A percentile compares a stretch with the other conserved stretches of the same genome.
These are phyloP conservation scores for Termitomyces sp. DNA, from an alignment of 768 basidiomycete species.

Conservation along the genomic window DNA sequence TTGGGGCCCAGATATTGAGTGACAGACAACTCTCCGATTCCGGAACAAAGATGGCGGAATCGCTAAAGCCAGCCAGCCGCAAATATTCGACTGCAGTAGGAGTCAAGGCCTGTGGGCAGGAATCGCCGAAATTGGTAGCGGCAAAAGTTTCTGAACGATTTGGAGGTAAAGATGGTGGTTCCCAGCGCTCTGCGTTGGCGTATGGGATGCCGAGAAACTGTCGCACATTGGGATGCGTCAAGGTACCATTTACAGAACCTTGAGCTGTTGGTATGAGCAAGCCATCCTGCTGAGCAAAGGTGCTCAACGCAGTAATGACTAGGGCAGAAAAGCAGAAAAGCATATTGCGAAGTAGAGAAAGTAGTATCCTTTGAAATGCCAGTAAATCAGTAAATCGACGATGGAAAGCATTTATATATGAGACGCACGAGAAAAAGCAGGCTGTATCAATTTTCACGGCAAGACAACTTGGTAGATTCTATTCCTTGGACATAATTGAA, in stretches of 20 bases:
- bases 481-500: no score
- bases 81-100: slow-evolving; percentile 19
- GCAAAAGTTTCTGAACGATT: slow-evolving; percentile 15
- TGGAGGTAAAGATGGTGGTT: slow-evolving; percentile 22
- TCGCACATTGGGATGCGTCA: slow-evolving; percentile 22
- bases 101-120: slow-evolving; percentile 25
- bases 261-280: slow-evolving; percentile 25
- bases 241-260: slow-evolving; percentile 26
- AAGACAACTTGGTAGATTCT: no score
- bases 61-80: slow-evolving; percentile 17
- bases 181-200: slow-evolving; percentile 29
- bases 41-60: slow-evolving; percentile 19
- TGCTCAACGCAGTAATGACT: neutral
- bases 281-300: slow-evolving; percentile 10
- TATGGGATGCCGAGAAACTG: slow-evolving; percentile 34
- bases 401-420: neutral
- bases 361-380: neutral
- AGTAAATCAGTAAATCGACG: neutral
- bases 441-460: no score
- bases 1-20: slow-evolving; percentile 38
- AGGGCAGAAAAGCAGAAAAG: neutral
- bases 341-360: neutral
- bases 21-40: slow-evolving; percentile 33
- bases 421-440: neutral
- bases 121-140: slow-evolving; percentile 26